phyloP scores from a whole-genome alignment of 2,329 filamentous ascomycete genomes.

The Fusarium siculi region DNA sequence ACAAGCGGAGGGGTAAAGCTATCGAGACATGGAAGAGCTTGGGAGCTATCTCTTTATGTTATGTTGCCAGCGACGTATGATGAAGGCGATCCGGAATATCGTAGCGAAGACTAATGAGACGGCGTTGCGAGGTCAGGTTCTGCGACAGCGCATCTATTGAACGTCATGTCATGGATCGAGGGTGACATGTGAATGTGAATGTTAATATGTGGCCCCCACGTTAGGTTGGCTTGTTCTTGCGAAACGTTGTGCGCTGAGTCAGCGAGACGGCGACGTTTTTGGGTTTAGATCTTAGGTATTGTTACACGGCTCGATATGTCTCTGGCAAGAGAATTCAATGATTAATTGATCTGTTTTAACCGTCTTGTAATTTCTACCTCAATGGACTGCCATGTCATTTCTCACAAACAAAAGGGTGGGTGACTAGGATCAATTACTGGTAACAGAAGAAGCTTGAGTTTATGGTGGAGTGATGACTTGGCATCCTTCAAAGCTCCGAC shows the following conservation, averaged over 20 bases:
- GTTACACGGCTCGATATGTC: neutral
- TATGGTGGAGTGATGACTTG: neutral
- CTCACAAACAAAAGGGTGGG: neutral
- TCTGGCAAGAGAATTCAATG: neutral
- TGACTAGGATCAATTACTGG: neutral
- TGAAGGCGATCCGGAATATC: conserved; percentile 3
- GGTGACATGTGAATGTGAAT: conserved; percentile 38
- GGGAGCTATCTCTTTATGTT: conserved; percentile 11
- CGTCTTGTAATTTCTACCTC: neutral
- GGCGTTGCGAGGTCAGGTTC: conserved; percentile 27
- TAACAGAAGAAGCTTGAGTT: neutral
- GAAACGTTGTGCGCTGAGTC: conserved; percentile 15
- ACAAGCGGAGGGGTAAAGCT: conserved; percentile 19
- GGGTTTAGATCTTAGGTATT: neutral
- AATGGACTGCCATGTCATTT: accelerated
- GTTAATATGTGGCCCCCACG: conserved; percentile 26
- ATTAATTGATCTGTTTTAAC: neutral
- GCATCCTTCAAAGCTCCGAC: neutral
- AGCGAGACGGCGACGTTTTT: conserved; percentile 2
- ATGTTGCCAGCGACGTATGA: neutral
- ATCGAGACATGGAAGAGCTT: conserved; percentile 38
- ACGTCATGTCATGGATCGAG: conserved; percentile 25
- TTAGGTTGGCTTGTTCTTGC: conserved; percentile 3
- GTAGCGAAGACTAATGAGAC: conserved; percentile 10
- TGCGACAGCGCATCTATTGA: conserved; percentile 36